Base-by-base conservation (phyloP, 192 early-diverging fungal genomes). In the Ambispora gerdemannii region DNA sequence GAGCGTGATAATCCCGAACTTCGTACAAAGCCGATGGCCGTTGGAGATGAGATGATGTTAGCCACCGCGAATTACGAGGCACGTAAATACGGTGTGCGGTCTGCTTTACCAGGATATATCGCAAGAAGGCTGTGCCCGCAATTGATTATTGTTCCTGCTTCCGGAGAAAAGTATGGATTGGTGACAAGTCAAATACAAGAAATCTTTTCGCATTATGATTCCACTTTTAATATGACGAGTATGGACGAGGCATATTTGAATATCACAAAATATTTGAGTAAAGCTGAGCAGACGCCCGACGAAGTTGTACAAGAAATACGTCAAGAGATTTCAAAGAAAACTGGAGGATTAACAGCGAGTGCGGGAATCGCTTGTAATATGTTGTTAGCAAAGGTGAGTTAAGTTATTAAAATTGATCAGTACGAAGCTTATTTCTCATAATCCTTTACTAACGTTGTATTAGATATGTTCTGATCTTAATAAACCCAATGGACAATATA, bases 401-500 rank as follows among this genome's bases (percentile, higher is more conserved):
- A n/a, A n/a, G n/a, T n/a, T n/a, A 20, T 50, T 15, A 50, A n/a
- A n/a, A 2, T 50, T 2, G 22, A 50, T 20, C 22, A 0, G 0
- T 50, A 20, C 22, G 50, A 50, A 50, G 17, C 50, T n/a, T 49
- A 49, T 19, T 19, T 13, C 10, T 19, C 47, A 49, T 50, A 50
- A 50, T 50, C 1, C 50, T 50, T 20, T n/a, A 50, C 22, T 2
- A 2, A n/a, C 17, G n/a, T n/a, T n/a, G n/a, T n/a, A n/a, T n/a
- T n/a, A n/a, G 47, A 55, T 86, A 15, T 83, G 81, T 61, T 71
- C 76, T 36, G 86, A 90, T 60, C 34, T 84, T n/a, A 85, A 90
- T 36, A 90, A 90, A 72, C 89, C 89, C 4, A 90, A 90, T 72
- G 89, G 89, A 0, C 89, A 90, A 70, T 81, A 75, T 59, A 58